phyloP scores from a whole-genome alignment of 2,329 filamentous ascomycete genomes.

The Hirsutella minnesotensis region DNA sequence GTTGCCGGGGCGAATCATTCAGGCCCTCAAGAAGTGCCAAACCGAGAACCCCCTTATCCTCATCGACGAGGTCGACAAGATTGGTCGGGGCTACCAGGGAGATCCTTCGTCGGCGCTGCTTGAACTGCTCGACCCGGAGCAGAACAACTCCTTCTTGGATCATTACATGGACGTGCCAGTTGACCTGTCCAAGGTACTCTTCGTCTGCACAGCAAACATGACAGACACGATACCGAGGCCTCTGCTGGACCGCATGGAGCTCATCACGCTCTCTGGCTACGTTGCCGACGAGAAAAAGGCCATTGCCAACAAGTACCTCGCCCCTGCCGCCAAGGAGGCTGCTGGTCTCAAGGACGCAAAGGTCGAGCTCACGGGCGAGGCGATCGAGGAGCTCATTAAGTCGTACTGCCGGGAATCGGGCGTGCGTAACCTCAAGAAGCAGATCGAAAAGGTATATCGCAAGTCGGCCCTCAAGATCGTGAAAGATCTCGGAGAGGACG shows the following conservation, averaged over 20 bases:
- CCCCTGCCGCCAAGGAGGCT: constrained; percentile 86
- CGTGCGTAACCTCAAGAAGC: constrained; percentile 96
- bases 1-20: constrained; percentile 89
- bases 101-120: constrained; percentile 90
- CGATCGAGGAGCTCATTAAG: constrained; percentile 94
- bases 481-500: constrained; percentile 80
- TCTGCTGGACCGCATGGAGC: constrained; percentile 91
- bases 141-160: constrained; percentile 93
- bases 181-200: constrained; percentile 92
- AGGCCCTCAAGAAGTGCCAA: constrained; percentile 97
- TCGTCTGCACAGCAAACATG: constrained; percentile 98
- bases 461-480: constrained; percentile 97
- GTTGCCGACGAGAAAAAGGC: constrained; percentile 98
- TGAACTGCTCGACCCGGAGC: constrained; percentile 89
- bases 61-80: constrained; percentile 97
- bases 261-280: constrained; percentile 92
- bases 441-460: constrained; percentile 97
- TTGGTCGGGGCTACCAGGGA: constrained; percentile 89
- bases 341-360: constrained; percentile 84
- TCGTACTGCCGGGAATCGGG: constrained; percentile 96
- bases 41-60: constrained; percentile 95
- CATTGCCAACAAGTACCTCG: constrained; percentile 86
- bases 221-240: constrained; percentile 94
- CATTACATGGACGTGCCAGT: constrained; percentile 99
- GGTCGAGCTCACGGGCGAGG: constrained; percentile 74